phyloP scores from a whole-genome alignment of 2,329 filamentous ascomycete genomes.

The Curvularia hawaiiensis region DNA sequence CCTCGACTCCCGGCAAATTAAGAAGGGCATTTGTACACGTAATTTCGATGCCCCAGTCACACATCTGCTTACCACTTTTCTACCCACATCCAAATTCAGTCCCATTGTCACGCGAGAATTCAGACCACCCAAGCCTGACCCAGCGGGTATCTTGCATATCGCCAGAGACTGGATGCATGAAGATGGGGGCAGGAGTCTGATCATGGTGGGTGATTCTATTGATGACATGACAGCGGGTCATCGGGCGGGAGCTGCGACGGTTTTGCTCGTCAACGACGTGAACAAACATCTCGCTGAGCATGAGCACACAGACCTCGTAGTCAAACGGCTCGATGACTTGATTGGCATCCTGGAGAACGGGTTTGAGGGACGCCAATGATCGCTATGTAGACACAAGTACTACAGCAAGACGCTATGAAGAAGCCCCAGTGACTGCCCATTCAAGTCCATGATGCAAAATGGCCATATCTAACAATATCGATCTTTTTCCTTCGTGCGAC shows the following conservation, averaged over 20 bases:
- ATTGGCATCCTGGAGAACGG: constrained; percentile 76
- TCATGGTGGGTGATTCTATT: constrained; percentile 68
- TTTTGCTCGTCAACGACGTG: constrained; percentile 84
- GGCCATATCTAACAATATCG: background rate
- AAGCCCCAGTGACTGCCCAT: background rate
- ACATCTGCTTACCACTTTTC: constrained; percentile 76
- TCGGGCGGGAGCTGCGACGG: constrained; percentile 83
- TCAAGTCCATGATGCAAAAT: background rate
- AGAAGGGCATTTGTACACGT: constrained; percentile 88
- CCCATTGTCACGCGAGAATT: constrained; percentile 88
- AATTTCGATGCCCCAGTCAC: constrained; percentile 82
- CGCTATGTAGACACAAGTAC: constrained; percentile 32
- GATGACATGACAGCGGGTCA: constrained; percentile 93
- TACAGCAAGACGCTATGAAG: constrained; percentile 20
- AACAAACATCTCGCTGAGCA: constrained; percentile 73
- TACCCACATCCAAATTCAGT: constrained; percentile 69
- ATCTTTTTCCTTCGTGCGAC: background rate
- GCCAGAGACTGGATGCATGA: constrained; percentile 70
- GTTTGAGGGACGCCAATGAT: constrained; percentile 61
- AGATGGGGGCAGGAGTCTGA: constrained; percentile 52
- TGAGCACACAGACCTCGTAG: constrained; percentile 76
- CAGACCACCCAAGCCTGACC: constrained; percentile 82
- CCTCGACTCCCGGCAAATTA: constrained; percentile 69
- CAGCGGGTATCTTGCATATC: constrained; percentile 86
- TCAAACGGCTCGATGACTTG: constrained; percentile 73